Conservation (phyloP, 768 basidiomycete genomes). For the Mycena chlorophos region DNA sequence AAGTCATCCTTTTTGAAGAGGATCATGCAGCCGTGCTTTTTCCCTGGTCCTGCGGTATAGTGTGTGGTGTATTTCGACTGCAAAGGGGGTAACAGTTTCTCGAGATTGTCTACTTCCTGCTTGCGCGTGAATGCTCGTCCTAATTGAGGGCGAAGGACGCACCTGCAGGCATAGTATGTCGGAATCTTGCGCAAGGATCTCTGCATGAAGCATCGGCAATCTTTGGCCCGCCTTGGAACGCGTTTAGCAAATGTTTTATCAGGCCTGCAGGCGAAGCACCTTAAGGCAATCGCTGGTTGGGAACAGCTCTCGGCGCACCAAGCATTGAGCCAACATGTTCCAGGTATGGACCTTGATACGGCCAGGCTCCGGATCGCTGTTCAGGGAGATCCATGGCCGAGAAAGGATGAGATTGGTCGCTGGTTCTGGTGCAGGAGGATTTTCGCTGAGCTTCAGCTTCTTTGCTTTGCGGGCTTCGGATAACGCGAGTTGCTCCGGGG, state of each 20-base stretch:
- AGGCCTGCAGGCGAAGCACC: too few relatives aligned
- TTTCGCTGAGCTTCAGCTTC: conserved; percentile 31
- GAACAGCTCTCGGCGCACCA: conserved; percentile 80
- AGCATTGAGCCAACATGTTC: conserved; percentile 82
- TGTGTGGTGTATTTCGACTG: conserved; percentile 62
- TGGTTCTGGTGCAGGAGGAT: conserved; percentile 7
- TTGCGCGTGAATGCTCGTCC: background rate
- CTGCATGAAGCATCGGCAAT: conserved; percentile 72
- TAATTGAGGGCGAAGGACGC: conserved; percentile 17
- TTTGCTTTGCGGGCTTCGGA: conserved; percentile 55
- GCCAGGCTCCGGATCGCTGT: conserved; percentile 23
- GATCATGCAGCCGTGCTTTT: conserved; percentile 86
- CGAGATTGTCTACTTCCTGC: conserved; percentile 86
- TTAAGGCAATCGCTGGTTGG: conserved; percentile 86
- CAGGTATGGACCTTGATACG: conserved; percentile 69
- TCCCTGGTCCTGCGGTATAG: conserved; percentile 68
- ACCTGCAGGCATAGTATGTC: conserved; percentile 90
- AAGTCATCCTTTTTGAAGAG: conserved; percentile 61
- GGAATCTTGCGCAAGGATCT: conserved; percentile 70
- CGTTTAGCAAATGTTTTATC: too few relatives aligned
- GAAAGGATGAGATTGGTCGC: conserved; percentile 29
- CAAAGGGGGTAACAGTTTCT: conserved; percentile 68
- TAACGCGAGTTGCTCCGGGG: conserved; percentile 58
- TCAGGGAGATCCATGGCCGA: conserved; percentile 43
- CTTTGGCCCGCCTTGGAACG: conserved; percentile 66